These are phyloP conservation scores for Ramaria sp. DNA, from an alignment of 768 basidiomycete genomes.

Conservation along the genomic window DNA sequence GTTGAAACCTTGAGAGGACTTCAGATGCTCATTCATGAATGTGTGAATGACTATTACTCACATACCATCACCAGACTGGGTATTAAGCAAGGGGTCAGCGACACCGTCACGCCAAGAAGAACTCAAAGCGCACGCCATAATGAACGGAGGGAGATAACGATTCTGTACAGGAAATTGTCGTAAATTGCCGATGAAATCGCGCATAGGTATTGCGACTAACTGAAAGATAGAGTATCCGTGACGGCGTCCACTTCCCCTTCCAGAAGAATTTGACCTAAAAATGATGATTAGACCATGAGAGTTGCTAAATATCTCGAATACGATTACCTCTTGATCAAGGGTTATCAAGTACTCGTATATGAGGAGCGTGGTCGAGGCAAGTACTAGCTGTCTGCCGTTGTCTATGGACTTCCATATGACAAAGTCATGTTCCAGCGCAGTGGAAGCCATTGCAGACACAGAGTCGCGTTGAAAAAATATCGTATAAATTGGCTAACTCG, in stretches of 20 bases:
- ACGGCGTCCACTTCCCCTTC: not conserved
- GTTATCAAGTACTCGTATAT: constrained; percentile 14
- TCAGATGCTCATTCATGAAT: not conserved
- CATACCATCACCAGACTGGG: not conserved
- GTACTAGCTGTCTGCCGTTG: not conserved
- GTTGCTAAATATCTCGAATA: constrained; percentile 9
- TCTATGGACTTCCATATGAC: not conserved
- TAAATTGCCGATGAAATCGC: not conserved
- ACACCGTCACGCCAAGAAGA: not conserved
- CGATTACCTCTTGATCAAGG: constrained; percentile 9
- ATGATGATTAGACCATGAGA: not conserved
- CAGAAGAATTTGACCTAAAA: not conserved
- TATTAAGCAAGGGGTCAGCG: not conserved
- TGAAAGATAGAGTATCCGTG: not conserved
- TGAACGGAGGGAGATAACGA: not conserved
- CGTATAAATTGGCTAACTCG: too few species aligned
- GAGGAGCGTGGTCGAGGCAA: constrained; percentile 2
- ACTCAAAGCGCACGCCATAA: not conserved
- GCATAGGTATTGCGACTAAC: not conserved
- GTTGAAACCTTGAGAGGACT: not conserved
- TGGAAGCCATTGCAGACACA: too few species aligned
- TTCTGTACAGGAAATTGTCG: not conserved
- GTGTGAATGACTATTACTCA: not conserved
- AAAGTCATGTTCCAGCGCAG: not conserved
- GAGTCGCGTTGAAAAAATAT: too few species aligned